phyloP scores from a whole-genome alignment of 108 stramenopile species.

The Craspedostauros australis region DNA sequence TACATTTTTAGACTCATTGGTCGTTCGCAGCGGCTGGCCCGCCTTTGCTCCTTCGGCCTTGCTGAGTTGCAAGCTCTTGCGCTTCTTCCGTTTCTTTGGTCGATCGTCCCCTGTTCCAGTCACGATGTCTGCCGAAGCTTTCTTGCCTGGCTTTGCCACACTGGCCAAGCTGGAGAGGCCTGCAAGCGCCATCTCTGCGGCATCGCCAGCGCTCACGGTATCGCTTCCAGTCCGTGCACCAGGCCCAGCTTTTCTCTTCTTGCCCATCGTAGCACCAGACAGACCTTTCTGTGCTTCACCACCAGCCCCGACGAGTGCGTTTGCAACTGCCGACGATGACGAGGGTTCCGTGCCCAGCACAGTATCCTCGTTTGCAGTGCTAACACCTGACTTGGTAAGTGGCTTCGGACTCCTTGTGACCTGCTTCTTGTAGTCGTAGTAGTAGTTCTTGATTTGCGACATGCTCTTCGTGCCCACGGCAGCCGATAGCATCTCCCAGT shows the following conservation, averaged over 20 bases:
- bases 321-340: not conserved
- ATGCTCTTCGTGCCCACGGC: constrained; percentile 66
- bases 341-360: not conserved
- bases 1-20: too few relatives aligned
- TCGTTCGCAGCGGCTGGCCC: too few relatives aligned
- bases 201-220: too few relatives aligned
- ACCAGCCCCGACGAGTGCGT: not conserved
- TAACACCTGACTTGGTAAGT: not conserved
- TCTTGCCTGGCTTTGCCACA: too few relatives aligned
- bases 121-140: too few relatives aligned
- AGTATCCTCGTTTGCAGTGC: not conserved
- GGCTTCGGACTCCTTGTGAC: constrained; percentile 1
- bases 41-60: too few relatives aligned
- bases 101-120: not conserved
- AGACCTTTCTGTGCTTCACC: not conserved
- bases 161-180: too few relatives aligned
- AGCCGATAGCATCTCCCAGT: constrained; percentile 58
- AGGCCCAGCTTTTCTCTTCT: not conserved
- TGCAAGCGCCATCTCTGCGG: too few relatives aligned
- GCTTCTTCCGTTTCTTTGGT: not conserved
- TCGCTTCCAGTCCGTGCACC: not conserved
- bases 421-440: constrained; percentile 80
- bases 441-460: constrained; percentile 84
- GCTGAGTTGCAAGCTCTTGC: too few relatives aligned
- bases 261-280: not conserved